Evolutionary conservation across 306 rosid genomes (phyloP).

Genomic region (Sophora flavescens): DNA sequence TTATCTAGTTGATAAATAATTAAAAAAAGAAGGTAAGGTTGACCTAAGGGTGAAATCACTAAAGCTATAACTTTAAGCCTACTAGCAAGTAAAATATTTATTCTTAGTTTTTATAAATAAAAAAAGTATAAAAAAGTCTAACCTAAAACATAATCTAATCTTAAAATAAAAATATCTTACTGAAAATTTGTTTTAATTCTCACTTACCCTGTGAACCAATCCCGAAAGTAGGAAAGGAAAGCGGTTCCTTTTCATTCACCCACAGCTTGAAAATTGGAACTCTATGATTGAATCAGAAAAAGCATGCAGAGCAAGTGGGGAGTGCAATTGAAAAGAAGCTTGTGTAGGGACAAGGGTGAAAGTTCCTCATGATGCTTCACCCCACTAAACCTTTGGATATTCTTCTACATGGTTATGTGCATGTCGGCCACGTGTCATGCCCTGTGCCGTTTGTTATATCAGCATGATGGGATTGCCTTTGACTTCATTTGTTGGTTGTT

Average conservation of each 20-base stretch:
- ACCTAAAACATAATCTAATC: no score
- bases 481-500: constrained; percentile 62
- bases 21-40: neutral
- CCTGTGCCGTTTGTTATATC: constrained; percentile 59
- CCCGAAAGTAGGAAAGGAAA: neutral
- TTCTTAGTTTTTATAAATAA: no score
- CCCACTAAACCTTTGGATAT: constrained; percentile 62
- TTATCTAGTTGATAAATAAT: neutral
- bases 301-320: constrained; percentile 61
- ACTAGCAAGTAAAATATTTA: no score
- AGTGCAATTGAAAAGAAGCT: constrained; percentile 50
- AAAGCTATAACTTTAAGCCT: no score
- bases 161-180: no score
- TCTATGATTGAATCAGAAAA: constrained; percentile 58
- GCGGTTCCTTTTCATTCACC: constrained; percentile 15
- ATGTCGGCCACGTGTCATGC: constrained; percentile 79
- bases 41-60: no score
- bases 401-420: constrained; percentile 55
- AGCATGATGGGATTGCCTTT: constrained; percentile 54
- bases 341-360: constrained; percentile 51
- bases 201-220: no score
- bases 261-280: constrained; percentile 50
- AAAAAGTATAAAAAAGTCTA: no score
- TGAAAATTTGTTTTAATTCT: no score
- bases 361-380: constrained; percentile 73